Conservation (phyloP, 768 basidiomycete genomes). For the Agaricus subrufescens region DNA sequence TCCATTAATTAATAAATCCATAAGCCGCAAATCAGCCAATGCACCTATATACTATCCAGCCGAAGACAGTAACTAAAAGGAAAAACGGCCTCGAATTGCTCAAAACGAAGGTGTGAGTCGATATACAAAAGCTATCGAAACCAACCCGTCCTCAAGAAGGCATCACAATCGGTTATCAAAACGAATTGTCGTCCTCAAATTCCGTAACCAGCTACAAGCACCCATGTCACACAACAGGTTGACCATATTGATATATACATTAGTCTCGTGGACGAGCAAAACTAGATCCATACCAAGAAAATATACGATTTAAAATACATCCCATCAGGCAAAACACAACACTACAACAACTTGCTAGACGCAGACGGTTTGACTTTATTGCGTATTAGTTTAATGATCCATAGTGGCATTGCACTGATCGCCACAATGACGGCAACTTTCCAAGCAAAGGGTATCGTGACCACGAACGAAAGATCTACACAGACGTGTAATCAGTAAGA, state of each 20-base stretch:
- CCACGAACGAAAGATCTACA: conserved; percentile 87
- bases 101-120: too few relatives aligned
- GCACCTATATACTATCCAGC: too few relatives aligned
- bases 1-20: too few relatives aligned
- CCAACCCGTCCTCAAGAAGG: too few relatives aligned
- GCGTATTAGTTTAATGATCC: conserved; percentile 83
- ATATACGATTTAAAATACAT: not conserved
- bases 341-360: conserved; percentile 82
- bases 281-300: not conserved
- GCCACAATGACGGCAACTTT: conserved; percentile 95
- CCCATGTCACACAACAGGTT: too few relatives aligned
- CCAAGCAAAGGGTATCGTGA: conserved; percentile 85
- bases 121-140: too few relatives aligned
- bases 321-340: not conserved
- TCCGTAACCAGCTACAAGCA: too few relatives aligned
- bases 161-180: too few relatives aligned
- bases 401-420: conserved; percentile 88
- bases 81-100: too few relatives aligned
- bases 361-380: conserved; percentile 87
- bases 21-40: too few relatives aligned
- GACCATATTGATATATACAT: not conserved
- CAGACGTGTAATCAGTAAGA: not conserved
- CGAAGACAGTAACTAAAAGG: too few relatives aligned
- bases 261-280: not conserved
- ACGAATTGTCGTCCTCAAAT: too few relatives aligned